Evolutionary conservation across 257 asterid species (phyloP).

Genomic region (Craterostigma plantagineum): DNA sequence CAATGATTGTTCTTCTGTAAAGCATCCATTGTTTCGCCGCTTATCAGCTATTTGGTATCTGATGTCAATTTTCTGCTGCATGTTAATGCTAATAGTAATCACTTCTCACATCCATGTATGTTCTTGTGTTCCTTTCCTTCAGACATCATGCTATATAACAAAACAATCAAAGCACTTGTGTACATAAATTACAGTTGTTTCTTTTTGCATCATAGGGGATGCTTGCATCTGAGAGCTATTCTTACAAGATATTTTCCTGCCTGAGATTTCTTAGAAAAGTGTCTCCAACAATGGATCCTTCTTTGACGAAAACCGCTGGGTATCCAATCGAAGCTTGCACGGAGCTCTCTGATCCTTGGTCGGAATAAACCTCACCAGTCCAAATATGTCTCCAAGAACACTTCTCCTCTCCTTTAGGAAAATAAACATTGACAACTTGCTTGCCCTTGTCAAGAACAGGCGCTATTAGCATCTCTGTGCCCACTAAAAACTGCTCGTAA

Average conservation of each 20-base stretch:
- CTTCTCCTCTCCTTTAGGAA: conserved; percentile 44
- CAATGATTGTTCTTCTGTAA: no score
- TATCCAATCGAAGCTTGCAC: conserved; percentile 62
- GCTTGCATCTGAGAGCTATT: no score
- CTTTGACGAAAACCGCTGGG: conserved; percentile 76
- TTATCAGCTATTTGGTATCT: no score
- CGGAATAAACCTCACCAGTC: conserved; percentile 46
- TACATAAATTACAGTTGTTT: no score
- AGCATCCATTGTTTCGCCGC: no score
- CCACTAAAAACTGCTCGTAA: conserved; percentile 72
- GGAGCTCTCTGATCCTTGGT: conserved; percentile 36
- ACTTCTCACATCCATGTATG: no score
- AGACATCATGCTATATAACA: no score
- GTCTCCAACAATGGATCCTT: conserved; percentile 64
- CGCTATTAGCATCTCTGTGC: conserved; percentile 76
- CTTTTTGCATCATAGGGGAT: neutral
- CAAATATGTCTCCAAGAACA: conserved; percentile 70
- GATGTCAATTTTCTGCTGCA: no score
- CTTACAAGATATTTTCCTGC: conserved; percentile 26
- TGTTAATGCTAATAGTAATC: no score
- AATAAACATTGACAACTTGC: conserved; percentile 44
- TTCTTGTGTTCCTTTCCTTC: no score
- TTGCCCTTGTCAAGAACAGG: conserved; percentile 84
- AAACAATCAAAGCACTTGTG: no score
- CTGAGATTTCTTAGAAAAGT: conserved; percentile 39